Conservation (phyloP, 2,329 filamentous ascomycete genomes). For the Arthrobotrys pseudoclavata region DNA sequence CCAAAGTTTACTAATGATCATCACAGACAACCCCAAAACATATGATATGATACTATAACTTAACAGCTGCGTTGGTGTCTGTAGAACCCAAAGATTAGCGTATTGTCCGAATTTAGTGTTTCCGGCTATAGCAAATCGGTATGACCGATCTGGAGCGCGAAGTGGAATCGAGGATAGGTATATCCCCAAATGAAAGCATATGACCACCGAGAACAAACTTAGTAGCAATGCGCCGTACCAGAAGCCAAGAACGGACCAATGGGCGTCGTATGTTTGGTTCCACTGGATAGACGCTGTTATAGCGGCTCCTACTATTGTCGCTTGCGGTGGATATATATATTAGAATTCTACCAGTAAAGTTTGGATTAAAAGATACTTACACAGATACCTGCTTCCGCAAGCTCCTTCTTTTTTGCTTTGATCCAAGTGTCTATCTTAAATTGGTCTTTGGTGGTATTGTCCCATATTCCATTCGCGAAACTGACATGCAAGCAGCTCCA, state of each 20-base stretch:
- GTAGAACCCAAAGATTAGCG: slow-evolving; percentile 15
- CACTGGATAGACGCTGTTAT: slow-evolving; percentile 11
- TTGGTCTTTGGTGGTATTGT: not conserved
- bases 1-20: slow-evolving; percentile 15
- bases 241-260: slow-evolving; percentile 14
- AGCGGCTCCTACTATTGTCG: slow-evolving; percentile 8
- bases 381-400: not conserved
- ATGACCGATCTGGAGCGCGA: slow-evolving; percentile 5
- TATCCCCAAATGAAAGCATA: slow-evolving; percentile 8
- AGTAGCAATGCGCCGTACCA: slow-evolving; percentile 15
- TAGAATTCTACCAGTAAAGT: not conserved
- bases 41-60: slow-evolving; percentile 22
- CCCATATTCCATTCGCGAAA: slow-evolving; percentile 4
- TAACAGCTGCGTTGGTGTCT: slow-evolving; percentile 3
- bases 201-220: slow-evolving; percentile 9
- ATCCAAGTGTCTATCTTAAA: slow-evolving; percentile 5
- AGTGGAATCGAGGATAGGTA: slow-evolving; percentile 10
- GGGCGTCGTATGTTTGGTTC: slow-evolving; percentile 4
- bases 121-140: not conserved
- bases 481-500: slow-evolving; percentile 8
- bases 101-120: slow-evolving; percentile 2
- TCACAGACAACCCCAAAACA: slow-evolving; percentile 4
- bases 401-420: slow-evolving; percentile 6
- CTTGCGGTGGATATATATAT: not conserved
- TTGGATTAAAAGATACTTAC: not conserved